Evolutionary conservation across 179 eudicot genomes (phyloP), one percentile per base, ranked within the genome.

Genomic region (Corrigiola litoralis): DNA sequence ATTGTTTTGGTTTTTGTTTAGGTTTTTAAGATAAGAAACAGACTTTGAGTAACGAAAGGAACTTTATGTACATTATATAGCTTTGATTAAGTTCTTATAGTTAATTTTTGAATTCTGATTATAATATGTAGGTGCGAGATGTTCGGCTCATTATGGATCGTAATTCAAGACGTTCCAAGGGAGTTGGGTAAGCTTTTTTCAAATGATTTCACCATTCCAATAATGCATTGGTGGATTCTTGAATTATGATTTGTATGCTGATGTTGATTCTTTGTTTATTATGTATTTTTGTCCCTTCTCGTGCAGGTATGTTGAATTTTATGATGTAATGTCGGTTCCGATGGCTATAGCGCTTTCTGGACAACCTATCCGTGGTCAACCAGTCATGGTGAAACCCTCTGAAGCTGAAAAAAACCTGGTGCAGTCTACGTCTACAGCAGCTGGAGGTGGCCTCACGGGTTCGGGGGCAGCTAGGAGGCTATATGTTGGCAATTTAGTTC

Each of bases 271-370:
- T n/a, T n/a, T n/a, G n/a, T n/a, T n/a, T n/a, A n/a, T n/a, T n/a
- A n/a, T n/a, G n/a, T 56, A 0, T 53, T 56, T 63, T 4, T 32
- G 12, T 59, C 42, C 38, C 29, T 20, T 57, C 38, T 42, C 57
- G 58, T 67, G 70, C 81, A 92, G 98, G 76, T 92, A 92, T 72
- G 74, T 92, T 59, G 98, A 92, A 72, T 92, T 92, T 79, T 90
- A 81, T 69, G 96, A 92, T 79, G 79, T 72, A 13, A 85, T 92
- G 98, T 90, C 98, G 13, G 96, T 92, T 49, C 98, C 98, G 33
- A 90, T 92, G 98, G 98, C 95, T 69, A 92, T 92, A 61, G 96
- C 98, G 29, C 82, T 92, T 28, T 87, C 92, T 64, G 96, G 98
- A 69, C 96, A 85, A 73, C 86, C 76, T 53, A 87, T 92, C 63